These are phyloP conservation scores for Phyllachora maydis DNA, from an alignment of 2,329 filamentous ascomycete species.

Conservation along the genomic window DNA sequence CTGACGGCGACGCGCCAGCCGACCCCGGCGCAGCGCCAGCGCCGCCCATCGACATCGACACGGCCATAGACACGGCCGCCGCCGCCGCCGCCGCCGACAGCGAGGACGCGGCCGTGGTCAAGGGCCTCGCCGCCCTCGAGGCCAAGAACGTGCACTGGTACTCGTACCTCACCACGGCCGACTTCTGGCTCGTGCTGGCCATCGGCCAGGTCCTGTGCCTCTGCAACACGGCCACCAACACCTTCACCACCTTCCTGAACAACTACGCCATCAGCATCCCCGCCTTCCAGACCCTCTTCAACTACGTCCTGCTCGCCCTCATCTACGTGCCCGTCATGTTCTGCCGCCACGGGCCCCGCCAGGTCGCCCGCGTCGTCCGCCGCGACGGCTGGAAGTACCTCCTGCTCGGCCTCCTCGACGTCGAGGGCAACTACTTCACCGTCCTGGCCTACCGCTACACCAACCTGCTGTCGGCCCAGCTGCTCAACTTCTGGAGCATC, in stretches of 20 bases:
- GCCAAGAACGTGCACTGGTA: constrained; percentile 34
- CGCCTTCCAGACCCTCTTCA: constrained; percentile 90
- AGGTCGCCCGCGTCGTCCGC: constrained; percentile 40
- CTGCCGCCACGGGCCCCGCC: constrained; percentile 56
- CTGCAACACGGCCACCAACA: constrained; percentile 84
- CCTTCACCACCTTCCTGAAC: constrained; percentile 60
- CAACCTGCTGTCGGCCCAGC: constrained; percentile 76
- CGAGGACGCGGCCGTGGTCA: constrained; percentile 17
- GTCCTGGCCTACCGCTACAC: constrained; percentile 87
- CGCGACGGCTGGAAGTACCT: constrained; percentile 84
- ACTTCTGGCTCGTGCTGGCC: constrained; percentile 71
- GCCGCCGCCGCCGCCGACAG: no score
- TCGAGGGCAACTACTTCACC: constrained; percentile 95
- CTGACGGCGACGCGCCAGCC: constrained; percentile 6
- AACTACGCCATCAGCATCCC: constrained; percentile 55
- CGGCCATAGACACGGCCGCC: constrained; percentile 4
- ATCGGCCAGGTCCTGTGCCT: constrained; percentile 73
- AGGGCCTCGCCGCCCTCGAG: constrained; percentile 34
- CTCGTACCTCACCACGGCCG: constrained; percentile 60
- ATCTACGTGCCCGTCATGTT: constrained; percentile 69
- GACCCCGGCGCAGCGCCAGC: constrained; percentile 8
- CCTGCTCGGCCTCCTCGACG: constrained; percentile 81
- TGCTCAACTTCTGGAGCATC: constrained; percentile 98
- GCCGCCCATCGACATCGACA: constrained; percentile 5
- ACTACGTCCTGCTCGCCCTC: constrained; percentile 66